A percentile compares a stretch with the other conserved stretches of the same genome.
These are phyloP conservation scores for Singerocomus inundabilis DNA, from an alignment of 1,284 basidiomycete species.

Conservation along the genomic window DNA sequence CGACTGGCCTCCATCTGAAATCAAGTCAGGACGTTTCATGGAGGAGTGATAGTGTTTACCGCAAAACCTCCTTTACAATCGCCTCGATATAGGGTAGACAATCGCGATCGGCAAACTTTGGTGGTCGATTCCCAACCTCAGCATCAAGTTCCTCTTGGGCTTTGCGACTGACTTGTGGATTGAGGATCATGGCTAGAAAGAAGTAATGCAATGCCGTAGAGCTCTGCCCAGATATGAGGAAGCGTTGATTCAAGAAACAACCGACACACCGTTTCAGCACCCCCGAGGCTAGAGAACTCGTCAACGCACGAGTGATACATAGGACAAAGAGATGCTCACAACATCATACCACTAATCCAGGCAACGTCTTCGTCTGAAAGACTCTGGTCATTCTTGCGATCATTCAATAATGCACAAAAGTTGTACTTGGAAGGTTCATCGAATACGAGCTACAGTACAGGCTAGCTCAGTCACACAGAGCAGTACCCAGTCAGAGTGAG, in stretches of 20 bases:
- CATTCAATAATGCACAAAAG: conserved; percentile 10
- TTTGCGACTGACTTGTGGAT: conserved; percentile 2
- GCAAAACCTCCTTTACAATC: conserved; percentile 29
- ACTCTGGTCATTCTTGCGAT: background rate
- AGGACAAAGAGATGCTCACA: background rate
- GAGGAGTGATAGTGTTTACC: background rate
- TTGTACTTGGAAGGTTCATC: conserved; percentile 9
- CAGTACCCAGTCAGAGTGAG: no score
- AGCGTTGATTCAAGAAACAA: background rate
- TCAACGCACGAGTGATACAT: background rate
- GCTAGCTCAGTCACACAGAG: background rate
- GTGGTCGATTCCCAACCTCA: conserved; percentile 24
- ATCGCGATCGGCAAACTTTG: conserved; percentile 28
- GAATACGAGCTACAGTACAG: background rate
- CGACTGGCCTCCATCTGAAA: conserved; percentile 11
- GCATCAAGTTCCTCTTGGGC: conserved; percentile 12
- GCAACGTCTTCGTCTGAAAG: conserved; percentile 14
- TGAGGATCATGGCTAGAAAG: conserved; percentile 9
- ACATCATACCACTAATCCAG: conserved; percentile 10
- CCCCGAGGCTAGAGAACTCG: background rate
- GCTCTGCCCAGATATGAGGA: background rate
- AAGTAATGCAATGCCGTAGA: conserved; percentile 9
- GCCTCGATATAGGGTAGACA: conserved; percentile 34
- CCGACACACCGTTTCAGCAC: conserved; percentile 6
- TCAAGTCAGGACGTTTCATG: background rate